These are phyloP conservation scores for Acanthamoeba healyi DNA, from an alignment of 208 protist species.

Conservation along the genomic window DNA sequence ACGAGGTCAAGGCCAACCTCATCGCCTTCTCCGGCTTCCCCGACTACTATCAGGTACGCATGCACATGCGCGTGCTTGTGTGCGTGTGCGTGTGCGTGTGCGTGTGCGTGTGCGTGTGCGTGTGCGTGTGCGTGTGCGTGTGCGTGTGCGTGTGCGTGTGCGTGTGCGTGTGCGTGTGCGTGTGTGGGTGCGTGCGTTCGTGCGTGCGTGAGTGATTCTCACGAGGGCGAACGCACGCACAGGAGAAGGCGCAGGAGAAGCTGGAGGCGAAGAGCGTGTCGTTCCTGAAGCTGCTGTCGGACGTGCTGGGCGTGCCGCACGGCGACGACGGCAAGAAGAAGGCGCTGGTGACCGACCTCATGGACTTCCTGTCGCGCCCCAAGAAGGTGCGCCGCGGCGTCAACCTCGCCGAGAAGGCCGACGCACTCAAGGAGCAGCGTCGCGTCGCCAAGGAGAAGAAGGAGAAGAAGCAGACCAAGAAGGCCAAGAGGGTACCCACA, in stretches of 20 bases:
- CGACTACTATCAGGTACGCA: neutral
- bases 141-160: neutral
- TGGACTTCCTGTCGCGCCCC: neutral
- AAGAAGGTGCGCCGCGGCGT: neutral
- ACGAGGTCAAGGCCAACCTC: slow-evolving; percentile 41
- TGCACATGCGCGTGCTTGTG: neutral
- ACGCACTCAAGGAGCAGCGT: neutral
- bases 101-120: neutral
- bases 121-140: neutral
- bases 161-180: neutral
- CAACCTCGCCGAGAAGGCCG: slow-evolving; percentile 6
- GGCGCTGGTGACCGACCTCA: neutral
- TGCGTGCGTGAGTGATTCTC: no score
- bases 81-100: neutral
- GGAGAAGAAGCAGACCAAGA: neutral
- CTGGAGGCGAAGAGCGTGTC: slow-evolving; percentile 32
- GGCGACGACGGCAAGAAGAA: neutral
- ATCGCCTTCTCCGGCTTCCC: slow-evolving; percentile 44
- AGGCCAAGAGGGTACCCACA: neutral
- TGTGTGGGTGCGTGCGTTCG: no score
- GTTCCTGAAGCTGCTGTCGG: slow-evolving; percentile 21
- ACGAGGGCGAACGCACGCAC: no score
- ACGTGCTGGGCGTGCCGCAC: slow-evolving; percentile 15
- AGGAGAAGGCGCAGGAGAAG: slow-evolving; percentile 7
- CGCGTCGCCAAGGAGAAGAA: neutral